Percentiles rank a stretch among this genome's conserved stretches.
Evolutionary conservation across 2,329 filamentous ascomycete genomes (phyloP).

Genomic region (Aspergillus aculeatus): DNA sequence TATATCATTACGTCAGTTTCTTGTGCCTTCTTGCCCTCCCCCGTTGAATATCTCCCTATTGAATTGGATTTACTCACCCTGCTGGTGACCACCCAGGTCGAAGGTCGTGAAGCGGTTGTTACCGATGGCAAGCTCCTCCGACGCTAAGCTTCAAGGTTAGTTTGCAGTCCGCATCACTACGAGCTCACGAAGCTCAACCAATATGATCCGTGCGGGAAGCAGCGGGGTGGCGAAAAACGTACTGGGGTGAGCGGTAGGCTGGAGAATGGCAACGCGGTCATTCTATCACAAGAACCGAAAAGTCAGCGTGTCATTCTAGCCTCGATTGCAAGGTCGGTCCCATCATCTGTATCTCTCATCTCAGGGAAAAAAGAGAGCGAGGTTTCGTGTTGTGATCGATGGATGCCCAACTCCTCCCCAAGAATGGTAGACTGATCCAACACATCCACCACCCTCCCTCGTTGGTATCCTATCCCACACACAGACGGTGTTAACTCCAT

Average conservation of each 20-base stretch:
- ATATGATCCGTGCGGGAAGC: not conserved
- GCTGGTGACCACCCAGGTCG: conserved; percentile 89
- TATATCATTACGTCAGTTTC: not conserved
- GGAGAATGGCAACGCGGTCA: conserved; percentile 85
- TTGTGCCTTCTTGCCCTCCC: not conserved
- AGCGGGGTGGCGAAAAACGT: conserved; percentile 39
- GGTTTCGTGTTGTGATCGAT: not conserved
- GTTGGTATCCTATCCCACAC: not conserved
- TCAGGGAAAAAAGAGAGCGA: not conserved
- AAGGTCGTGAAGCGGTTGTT: conserved; percentile 95
- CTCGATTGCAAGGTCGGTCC: not conserved
- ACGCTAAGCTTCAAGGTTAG: conserved; percentile 56
- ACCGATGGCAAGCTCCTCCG: conserved; percentile 87
- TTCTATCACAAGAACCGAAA: conserved; percentile 56
- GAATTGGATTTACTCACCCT: conserved; percentile 58
- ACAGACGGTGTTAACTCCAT: not conserved
- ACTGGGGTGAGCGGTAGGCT: conserved; percentile 91
- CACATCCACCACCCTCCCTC: not conserved
- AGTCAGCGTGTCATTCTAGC: not conserved
- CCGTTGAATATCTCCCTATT: not conserved
- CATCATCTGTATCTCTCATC: not conserved
- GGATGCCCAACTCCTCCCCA: not conserved
- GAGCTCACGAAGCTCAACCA: no score
- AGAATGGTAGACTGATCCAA: not conserved
- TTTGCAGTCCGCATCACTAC: not conserved